Percentiles rank a stretch among this genome's conserved stretches.
Evolutionary conservation across 441 rosid species (phyloP).

Genomic region (Aquilaria agallochum): DNA sequence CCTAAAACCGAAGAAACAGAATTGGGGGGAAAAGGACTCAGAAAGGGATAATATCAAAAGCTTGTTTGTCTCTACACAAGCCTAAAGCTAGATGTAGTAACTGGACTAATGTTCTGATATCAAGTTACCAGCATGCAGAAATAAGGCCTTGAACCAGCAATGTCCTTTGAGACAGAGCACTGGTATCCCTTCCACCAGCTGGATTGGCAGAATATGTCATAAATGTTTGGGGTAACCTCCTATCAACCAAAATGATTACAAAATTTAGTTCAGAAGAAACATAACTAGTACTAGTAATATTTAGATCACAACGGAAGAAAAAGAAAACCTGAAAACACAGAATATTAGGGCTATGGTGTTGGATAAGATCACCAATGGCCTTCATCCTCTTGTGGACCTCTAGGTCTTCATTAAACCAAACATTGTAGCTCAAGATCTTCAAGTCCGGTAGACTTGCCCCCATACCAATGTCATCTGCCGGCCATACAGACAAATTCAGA

Average conservation of each 20-base stretch:
- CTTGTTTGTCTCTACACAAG: neutral
- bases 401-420: constrained; percentile 94
- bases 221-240: constrained; percentile 87
- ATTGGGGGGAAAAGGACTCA: neutral
- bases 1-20: neutral
- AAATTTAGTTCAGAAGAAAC: neutral
- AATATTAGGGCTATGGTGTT: constrained; percentile 77
- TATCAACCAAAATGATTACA: constrained; percentile 21
- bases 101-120: neutral
- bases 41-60: neutral
- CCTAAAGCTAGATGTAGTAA: constrained; percentile 4
- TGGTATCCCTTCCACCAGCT: constrained; percentile 85
- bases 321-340: constrained; percentile 79
- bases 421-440: constrained; percentile 87
- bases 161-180: constrained; percentile 54
- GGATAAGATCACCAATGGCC: constrained; percentile 72
- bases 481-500: neutral
- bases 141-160: constrained; percentile 45
- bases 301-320: neutral
- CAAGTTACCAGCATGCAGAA: constrained; percentile 76
- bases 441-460: constrained; percentile 28
- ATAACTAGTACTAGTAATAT: neutral
- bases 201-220: constrained; percentile 49
- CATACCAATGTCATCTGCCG: constrained; percentile 35
- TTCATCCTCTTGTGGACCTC: constrained; percentile 76